Evolutionary conservation across 2,329 filamentous ascomycete genomes (phyloP), one percentile per base, ranked within the genome.

Genomic region (Ophiostoma pallidulum): DNA sequence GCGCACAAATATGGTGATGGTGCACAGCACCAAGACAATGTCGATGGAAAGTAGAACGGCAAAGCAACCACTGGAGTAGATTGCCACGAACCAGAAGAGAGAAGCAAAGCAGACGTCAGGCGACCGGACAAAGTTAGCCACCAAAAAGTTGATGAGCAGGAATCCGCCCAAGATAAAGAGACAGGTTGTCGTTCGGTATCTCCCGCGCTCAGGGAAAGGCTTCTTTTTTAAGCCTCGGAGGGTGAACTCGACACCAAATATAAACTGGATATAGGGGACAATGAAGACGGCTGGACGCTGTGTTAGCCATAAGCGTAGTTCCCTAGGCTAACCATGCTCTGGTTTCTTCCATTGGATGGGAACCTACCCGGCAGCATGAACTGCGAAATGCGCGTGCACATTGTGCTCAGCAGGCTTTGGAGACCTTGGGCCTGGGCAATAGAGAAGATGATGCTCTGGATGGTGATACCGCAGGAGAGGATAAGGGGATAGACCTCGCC

Each of bases 11-110:
- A 84, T 73, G 22, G 73, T 62, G 12, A 71, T 57, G n/a, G 69
- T 69, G 53, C 74, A 70, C 12, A 71, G 53, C 13, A 78, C 58
- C 45, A 84, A 64, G 20, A 72, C 58, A 31, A 68, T 60, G n/a
- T 72, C 64, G 37, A 82, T 67, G 18, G 67, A 58, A 19, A 72
- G 61, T 10, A 84, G 59, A 1, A 83, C 58, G 9, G 67, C 68
- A 47, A 85, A 74, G 49, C 72, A 74, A 5, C 74, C 71, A 13
- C 71, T 59, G n/a, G 77, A 72, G 63, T 79, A 86, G 54, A 68
- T 70, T 47, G 75, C 69, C 36, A 84, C 66, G 52, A 82, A 83
- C 77, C 78, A 85, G 54, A 84, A 77, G 8, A 86, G 67, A 6
- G 78, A 80, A 20, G 78, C 79, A 56, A 84, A 80, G 64, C 82